Conservation (phyloP, 805 yeast species). For the Wickerhamomyces strasburgensis region DNA sequence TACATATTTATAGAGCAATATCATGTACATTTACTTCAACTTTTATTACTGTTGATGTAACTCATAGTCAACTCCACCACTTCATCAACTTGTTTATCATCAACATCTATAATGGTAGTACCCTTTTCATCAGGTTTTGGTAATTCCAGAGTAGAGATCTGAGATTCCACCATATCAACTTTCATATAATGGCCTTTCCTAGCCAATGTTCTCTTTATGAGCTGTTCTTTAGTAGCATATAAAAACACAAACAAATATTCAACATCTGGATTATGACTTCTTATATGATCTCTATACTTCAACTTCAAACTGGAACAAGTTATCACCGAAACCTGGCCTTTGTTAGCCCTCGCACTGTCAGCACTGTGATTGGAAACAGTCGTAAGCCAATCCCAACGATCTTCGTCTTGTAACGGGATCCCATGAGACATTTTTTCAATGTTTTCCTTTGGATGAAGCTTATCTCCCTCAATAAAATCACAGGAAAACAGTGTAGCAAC, state of each 20-base stretch:
- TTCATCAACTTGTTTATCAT: constrained; percentile 20
- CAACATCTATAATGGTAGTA: constrained; percentile 28
- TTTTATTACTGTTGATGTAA: constrained; percentile 10
- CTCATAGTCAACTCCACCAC: constrained; percentile 9
- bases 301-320: constrained; percentile 85
- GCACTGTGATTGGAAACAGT: constrained; percentile 41
- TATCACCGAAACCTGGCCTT: constrained; percentile 39
- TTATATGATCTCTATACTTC: constrained; percentile 61
- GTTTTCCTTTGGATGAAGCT: constrained; percentile 66
- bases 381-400: constrained; percentile 86
- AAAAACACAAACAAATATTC: constrained; percentile 61
- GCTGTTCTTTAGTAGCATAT: constrained; percentile 56
- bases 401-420: constrained; percentile 80
- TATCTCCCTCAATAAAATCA: constrained; percentile 81
- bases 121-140: constrained; percentile 42
- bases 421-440: constrained; percentile 80
- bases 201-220: constrained; percentile 53
- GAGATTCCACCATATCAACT: constrained; percentile 75
- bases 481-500: constrained; percentile 43
- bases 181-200: constrained; percentile 86
- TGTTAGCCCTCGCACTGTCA: constrained; percentile 30
- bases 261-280: constrained; percentile 29
- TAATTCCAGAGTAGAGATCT: constrained; percentile 67
- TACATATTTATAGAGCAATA: not conserved
- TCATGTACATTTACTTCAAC: no score